Evolutionary conservation across 2,329 filamentous ascomycete genomes (phyloP), one percentile per base, ranked within the genome.

Genomic region (Claviceps purpurea): DNA sequence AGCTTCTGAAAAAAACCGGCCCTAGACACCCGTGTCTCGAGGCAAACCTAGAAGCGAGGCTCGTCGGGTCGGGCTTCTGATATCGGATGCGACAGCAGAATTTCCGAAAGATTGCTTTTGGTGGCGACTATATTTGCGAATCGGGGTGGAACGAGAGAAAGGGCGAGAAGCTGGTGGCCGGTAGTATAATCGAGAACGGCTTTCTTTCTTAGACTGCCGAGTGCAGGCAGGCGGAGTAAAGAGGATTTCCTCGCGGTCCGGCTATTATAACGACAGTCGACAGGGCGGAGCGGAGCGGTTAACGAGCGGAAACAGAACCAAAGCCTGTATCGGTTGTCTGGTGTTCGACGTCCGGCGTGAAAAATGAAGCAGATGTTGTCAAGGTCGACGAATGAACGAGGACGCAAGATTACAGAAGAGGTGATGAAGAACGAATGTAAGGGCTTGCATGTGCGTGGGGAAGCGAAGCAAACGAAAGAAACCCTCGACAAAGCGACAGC

Each of bases 301-400:
- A 50, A 50, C 48, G 43, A 39, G 52, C 30, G 48, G 37, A 38
- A 37, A 24, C n/a, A 46, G 48, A 30, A 11, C 22, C 16, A 34
- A 42, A 37, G 14, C 26, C 48, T 50, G 43, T 42, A 18, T 43
- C 30, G 24, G 20, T 11, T 34, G 43, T 11, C 42, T 47, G n/a
- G 5, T 47, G 37, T 50, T 53, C 51, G 39, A 53, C 47, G 47
- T 22, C 51, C 37, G 24, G 47, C 51, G 51, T 47, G 37, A 38
- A 49, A 50, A 30, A 41, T 24, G 42, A 40, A 38, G n/a, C 37
- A 3, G 24, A 38, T 44, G 43, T 44, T 38, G 37, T 24, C 34
- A 42, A 44, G 18, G n/a, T 7, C 38, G 18, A 45, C 42, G 38
- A 40, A 26, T n/a, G 46, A 22, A 46, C 43, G 14, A 52, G 22